Evolutionary conservation across 164 flowering plant genomes (phyloP).

Genomic region (Aristolochia californica): DNA sequence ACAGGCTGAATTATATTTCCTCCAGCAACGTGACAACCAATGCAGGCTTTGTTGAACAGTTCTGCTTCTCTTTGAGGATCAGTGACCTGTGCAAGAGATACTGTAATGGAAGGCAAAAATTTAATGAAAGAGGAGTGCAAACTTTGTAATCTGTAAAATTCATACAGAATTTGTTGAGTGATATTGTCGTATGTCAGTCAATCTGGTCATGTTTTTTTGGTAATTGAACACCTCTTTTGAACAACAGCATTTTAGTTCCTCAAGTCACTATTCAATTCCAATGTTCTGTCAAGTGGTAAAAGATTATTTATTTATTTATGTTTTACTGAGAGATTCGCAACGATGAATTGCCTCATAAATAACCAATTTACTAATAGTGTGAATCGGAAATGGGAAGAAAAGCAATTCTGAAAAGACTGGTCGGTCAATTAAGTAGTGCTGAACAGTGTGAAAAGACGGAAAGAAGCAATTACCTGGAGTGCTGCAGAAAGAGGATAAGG

Average conservation of each 20-base stretch:
- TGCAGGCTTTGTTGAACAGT: constrained; percentile 58
- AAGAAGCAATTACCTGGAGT: background rate
- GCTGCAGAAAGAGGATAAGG: background rate
- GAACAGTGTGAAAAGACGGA: background rate
- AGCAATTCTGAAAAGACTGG: background rate
- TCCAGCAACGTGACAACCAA: constrained; percentile 87
- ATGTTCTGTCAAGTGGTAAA: too few relatives aligned
- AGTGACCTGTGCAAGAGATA: constrained; percentile 31
- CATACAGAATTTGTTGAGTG: background rate
- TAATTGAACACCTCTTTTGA: too few relatives aligned
- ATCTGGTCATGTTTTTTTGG: too few relatives aligned
- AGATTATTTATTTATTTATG: too few relatives aligned
- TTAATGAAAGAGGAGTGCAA: background rate
- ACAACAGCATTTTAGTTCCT: too few relatives aligned
- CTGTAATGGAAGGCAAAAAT: constrained; percentile 16
- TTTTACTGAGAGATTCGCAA: too few relatives aligned
- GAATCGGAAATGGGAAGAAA: too few relatives aligned
- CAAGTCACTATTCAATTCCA: too few relatives aligned
- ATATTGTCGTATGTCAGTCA: background rate
- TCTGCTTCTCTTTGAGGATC: constrained; percentile 55
- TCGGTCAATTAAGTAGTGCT: background rate
- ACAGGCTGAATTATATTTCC: constrained; percentile 90
- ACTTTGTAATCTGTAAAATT: background rate
- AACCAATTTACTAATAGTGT: too few relatives aligned
- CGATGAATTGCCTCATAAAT: too few relatives aligned